Percentiles rank a stretch among this genome's conserved stretches.
phyloP scores from a whole-genome alignment of 2,329 filamentous ascomycete species.

The Curvularia spicifera region DNA sequence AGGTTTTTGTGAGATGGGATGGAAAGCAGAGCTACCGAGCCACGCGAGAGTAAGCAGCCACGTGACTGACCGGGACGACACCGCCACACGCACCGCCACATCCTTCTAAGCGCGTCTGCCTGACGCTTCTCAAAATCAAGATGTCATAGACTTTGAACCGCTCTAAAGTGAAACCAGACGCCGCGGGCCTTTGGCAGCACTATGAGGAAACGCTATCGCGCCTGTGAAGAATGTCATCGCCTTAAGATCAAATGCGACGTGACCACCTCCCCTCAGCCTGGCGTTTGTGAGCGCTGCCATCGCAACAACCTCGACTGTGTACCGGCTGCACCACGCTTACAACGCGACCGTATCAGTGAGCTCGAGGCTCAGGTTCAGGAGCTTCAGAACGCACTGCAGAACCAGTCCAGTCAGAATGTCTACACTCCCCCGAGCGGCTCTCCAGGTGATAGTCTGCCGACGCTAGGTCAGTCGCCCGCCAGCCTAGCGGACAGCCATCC shows the following conservation, averaged over 20 bases:
- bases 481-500: conserved; percentile 24
- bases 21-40: background rate
- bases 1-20: background rate
- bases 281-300: conserved; percentile 32
- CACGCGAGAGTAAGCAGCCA: background rate
- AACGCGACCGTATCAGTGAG: conserved; percentile 36
- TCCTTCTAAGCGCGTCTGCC: background rate
- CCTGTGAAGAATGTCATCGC: conserved; percentile 40
- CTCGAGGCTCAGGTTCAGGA: conserved; percentile 36
- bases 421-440: conserved; percentile 27
- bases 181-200: background rate
- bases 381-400: conserved; percentile 26
- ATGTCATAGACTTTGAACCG: conserved; percentile 10
- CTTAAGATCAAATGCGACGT: conserved; percentile 42
- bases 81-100: conserved; percentile 1
- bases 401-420: conserved; percentile 17
- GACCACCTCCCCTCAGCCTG: conserved; percentile 19
- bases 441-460: conserved; percentile 13
- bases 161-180: conserved; percentile 1
- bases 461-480: conserved; percentile 11
- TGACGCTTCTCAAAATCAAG: conserved; percentile 2
- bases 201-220: conserved; percentile 34
- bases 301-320: conserved; percentile 33
- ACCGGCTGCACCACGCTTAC: conserved; percentile 35
- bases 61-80: background rate